Evolutionary conservation across 495 filamentous ascomycete species (phyloP), one percentile per base, ranked within the genome.

Genomic region (Lasiosphaeria miniovina): DNA sequence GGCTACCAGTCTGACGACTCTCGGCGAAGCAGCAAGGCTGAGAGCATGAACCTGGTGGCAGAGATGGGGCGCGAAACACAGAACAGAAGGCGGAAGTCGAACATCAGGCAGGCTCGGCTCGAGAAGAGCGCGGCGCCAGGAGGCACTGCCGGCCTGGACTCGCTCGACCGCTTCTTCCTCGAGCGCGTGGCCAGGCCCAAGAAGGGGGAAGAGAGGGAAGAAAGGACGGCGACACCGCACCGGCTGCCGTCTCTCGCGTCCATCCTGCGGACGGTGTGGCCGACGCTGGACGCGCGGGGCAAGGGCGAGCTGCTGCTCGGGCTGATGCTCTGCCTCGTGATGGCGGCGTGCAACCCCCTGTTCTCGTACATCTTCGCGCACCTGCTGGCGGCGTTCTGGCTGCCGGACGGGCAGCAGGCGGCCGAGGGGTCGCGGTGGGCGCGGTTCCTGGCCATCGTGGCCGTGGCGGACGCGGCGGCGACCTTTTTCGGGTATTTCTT

Each of bases 281-380:
- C 90, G 2, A 81, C 69, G 1, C 70, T 97, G 8, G 74, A 76
- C 5, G 57, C 55, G 43, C 71, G 55, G 3, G 76, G 85, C 33
- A 84, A 82, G 5, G 3, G 82, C 0, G 69, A 85, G 45, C 74
- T 96, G 0, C 34, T 88, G 4, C 51, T 83, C 3, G 91, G 89
- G 0, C 76, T 90, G 36, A 36, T 81, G 3, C 76, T 81, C 36
- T 83, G 89, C 4, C 64, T 88, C 6, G 63, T 86, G 1, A 86
- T 90, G 56, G 87, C 89, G 8, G 82, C 79, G 36, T 79, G 84
- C 46, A 93, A 87, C 0, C 93, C 94, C 0, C 70, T 84, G 0
- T 97, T 96, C 70, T 89, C 90, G 0, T 90, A 81, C 61, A 76
- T 89, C 36, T 88, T 98, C 41, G 82, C 92, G 3, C 81, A 88